These are phyloP conservation scores for Hericium rajendrae DNA, from an alignment of 768 basidiomycete species.

Conservation along the genomic window DNA sequence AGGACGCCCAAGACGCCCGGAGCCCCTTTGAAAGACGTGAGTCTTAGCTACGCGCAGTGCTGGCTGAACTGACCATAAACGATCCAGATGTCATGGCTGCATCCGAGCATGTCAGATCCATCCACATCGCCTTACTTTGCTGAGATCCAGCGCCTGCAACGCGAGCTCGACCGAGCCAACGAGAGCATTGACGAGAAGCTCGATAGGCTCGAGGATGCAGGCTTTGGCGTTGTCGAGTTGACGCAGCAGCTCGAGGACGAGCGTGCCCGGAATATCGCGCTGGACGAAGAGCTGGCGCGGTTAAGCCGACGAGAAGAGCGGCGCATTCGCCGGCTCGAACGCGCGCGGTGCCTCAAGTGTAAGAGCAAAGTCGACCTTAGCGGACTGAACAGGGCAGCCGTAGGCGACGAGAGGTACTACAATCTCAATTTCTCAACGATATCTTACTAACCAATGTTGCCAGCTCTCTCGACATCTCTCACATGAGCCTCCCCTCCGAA, in stretches of 20 bases:
- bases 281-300: slow-evolving; percentile 65
- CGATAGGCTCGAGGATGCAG: slow-evolving; percentile 75
- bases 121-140: slow-evolving; percentile 52
- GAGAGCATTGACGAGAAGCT: slow-evolving; percentile 84
- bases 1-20: slow-evolving; percentile 71
- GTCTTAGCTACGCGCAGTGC: slow-evolving; percentile 16
- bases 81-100: slow-evolving; percentile 64
- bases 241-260: slow-evolving; percentile 68
- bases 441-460: background rate
- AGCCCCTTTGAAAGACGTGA: slow-evolving; percentile 66
- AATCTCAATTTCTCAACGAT: background rate
- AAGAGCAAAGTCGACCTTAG: slow-evolving; percentile 49
- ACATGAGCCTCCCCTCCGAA: slow-evolving; percentile 37
- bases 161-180: slow-evolving; percentile 71
- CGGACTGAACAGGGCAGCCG: slow-evolving; percentile 27
- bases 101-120: slow-evolving; percentile 47
- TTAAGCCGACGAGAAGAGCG: slow-evolving; percentile 62
- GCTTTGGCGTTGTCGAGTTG: slow-evolving; percentile 61
- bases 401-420: slow-evolving; percentile 53
- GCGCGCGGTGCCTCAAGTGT: slow-evolving; percentile 62
- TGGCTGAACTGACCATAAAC: slow-evolving; percentile 8
- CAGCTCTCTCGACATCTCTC: slow-evolving; percentile 47
- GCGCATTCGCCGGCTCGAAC: slow-evolving; percentile 47
- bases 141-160: slow-evolving; percentile 66
- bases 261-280: slow-evolving; percentile 37